Evolutionary conservation across 2,329 filamentous ascomycete species (phyloP).

Genomic region (Colletotrichum trifolii): DNA sequence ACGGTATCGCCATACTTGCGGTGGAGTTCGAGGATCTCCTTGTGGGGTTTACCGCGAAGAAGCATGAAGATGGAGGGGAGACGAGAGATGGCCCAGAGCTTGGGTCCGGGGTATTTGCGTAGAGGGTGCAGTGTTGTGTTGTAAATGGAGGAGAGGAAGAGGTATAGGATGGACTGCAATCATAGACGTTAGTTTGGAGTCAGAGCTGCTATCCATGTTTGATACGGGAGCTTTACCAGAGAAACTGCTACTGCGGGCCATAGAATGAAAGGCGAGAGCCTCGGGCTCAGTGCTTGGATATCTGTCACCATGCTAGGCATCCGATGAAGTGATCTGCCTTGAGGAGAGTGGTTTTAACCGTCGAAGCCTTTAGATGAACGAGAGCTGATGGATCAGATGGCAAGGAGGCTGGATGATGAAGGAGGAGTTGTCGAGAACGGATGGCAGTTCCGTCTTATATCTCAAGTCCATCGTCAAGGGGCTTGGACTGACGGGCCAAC

Average conservation of each 20-base stretch:
- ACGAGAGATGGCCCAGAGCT: conserved; percentile 36
- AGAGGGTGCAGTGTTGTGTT: conserved; percentile 46
- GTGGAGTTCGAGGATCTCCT: conserved; percentile 42
- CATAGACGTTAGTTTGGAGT: background rate
- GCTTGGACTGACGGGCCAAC: too few relatives aligned
- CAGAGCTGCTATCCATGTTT: background rate
- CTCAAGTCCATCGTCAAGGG: too few relatives aligned
- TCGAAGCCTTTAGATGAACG: too few relatives aligned
- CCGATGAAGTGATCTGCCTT: too few relatives aligned
- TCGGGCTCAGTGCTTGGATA: conserved; percentile 2
- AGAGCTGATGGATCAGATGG: too few relatives aligned
- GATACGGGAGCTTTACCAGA: conserved; percentile 4
- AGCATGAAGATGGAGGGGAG: conserved; percentile 24
- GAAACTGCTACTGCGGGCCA: conserved; percentile 11
- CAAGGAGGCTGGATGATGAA: too few relatives aligned
- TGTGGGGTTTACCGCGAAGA: conserved; percentile 41
- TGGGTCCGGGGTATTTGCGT: conserved; percentile 45
- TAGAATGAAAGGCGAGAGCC: conserved; percentile 16
- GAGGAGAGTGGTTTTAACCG: too few relatives aligned
- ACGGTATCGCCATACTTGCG: conserved; percentile 47
- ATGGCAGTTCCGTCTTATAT: conserved; percentile 11
- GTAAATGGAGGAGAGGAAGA: conserved; percentile 38
- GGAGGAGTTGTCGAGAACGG: background rate
- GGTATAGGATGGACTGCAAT: conserved; percentile 19
- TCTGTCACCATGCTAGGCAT: background rate